A percentile compares a stretch with the other conserved stretches of the same genome.
These are phyloP conservation scores for Baudoinia panamericana DNA, from an alignment of 495 filamentous ascomycete species.

Conservation along the genomic window DNA sequence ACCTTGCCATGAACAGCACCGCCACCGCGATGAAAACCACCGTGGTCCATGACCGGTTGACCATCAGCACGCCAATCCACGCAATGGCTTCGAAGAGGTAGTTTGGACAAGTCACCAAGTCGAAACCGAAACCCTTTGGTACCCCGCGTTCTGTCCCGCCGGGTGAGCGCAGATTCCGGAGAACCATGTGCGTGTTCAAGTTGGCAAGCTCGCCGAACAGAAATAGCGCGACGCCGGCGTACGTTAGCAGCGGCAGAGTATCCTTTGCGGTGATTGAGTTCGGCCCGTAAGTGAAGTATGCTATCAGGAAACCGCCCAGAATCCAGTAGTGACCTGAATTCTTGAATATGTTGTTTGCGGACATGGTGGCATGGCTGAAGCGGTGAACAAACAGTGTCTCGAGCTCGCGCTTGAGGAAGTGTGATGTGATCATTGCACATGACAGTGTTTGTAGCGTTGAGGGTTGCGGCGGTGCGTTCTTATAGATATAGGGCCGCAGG, in stretches of 20 bases:
- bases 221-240: conserved; percentile 55
- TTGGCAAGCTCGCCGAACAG: conserved; percentile 66
- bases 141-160: conserved; percentile 79
- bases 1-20: conserved; percentile 60
- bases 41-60: conserved; percentile 65
- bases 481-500: conserved; percentile 61
- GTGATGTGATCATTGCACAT: conserved; percentile 54
- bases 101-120: conserved; percentile 84
- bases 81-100: conserved; percentile 85
- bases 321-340: conserved; percentile 88
- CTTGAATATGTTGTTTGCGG: conserved; percentile 72
- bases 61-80: conserved; percentile 64
- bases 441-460: conserved; percentile 57
- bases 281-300: conserved; percentile 74
- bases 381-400: conserved; percentile 92
- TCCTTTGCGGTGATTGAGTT: conserved; percentile 42
- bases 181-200: conserved; percentile 59
- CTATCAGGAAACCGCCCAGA: conserved; percentile 66
- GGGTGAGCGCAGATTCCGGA: conserved; percentile 60
- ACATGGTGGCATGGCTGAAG: conserved; percentile 91
- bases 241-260: conserved; percentile 38
- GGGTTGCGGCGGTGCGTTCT: conserved; percentile 40
- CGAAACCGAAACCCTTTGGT: conserved; percentile 75
- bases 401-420: conserved; percentile 91
- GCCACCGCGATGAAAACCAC: conserved; percentile 58